Evolutionary conservation across 208 protist species (phyloP).

Genomic region (Herpetomonas samuelpessoai): DNA sequence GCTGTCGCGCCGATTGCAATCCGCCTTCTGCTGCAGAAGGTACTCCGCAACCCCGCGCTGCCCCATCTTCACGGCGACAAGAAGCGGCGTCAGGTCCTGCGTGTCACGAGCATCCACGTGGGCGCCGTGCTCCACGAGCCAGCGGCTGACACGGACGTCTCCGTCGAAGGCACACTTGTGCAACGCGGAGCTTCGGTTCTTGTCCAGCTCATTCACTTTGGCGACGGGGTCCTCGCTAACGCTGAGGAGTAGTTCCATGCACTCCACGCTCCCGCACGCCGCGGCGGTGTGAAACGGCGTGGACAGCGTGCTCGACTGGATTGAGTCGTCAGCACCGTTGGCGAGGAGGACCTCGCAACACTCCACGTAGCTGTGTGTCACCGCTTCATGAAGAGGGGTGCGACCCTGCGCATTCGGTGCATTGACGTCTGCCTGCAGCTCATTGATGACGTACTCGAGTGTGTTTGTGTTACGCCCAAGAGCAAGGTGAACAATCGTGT

Average conservation of each 20-base stretch:
- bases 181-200: slow-evolving; percentile 76
- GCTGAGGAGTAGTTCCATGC: slow-evolving; percentile 81
- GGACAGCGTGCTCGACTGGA: slow-evolving; percentile 81
- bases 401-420: slow-evolving; percentile 77
- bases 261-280: slow-evolving; percentile 85
- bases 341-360: slow-evolving; percentile 81
- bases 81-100: slow-evolving; percentile 71
- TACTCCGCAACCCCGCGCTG: slow-evolving; percentile 72
- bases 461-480: slow-evolving; percentile 64
- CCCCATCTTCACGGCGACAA: slow-evolving; percentile 91
- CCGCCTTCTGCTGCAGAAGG: slow-evolving; percentile 61
- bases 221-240: slow-evolving; percentile 52
- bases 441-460: slow-evolving; percentile 63
- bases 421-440: slow-evolving; percentile 73
- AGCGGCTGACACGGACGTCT: slow-evolving; percentile 82
- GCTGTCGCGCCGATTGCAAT: slow-evolving; percentile 66
- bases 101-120: slow-evolving; percentile 71
- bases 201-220: slow-evolving; percentile 87
- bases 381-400: slow-evolving; percentile 86
- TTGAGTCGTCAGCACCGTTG: slow-evolving; percentile 75
- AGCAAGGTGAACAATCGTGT: slow-evolving; percentile 82
- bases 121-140: slow-evolving; percentile 88
- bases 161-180: slow-evolving; percentile 91
- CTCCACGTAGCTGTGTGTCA: slow-evolving; percentile 78
- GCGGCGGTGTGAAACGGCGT: slow-evolving; percentile 90